These are phyloP conservation scores for Excoecaria cochinchinensis DNA, from an alignment of 345 rosid species.

Conservation along the genomic window DNA sequence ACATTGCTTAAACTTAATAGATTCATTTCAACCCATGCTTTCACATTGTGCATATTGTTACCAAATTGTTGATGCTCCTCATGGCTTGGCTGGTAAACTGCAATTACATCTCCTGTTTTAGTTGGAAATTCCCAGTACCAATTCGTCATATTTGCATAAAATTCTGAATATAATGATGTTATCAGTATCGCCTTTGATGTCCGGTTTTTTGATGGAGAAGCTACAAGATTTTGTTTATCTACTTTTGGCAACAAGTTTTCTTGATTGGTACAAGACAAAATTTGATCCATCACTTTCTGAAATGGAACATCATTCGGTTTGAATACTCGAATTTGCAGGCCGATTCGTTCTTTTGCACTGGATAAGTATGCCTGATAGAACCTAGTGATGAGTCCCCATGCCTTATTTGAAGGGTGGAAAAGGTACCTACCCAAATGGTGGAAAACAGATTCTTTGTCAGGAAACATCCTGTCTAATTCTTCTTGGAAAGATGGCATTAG, in stretches of 20 bases:
- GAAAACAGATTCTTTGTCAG: conserved; percentile 23
- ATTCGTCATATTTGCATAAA: conserved; percentile 7
- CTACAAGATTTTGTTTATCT: neutral
- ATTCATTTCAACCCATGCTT: conserved; percentile 28
- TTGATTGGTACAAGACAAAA: conserved; percentile 3
- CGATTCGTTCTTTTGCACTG: conserved; percentile 11
- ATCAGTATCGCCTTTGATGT: conserved; percentile 14
- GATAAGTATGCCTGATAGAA: conserved; percentile 19
- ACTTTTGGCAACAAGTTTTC: conserved; percentile 16
- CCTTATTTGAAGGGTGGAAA: conserved; percentile 27
- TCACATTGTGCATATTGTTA: conserved; percentile 16
- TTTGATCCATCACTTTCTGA: conserved; percentile 10
- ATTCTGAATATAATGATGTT: conserved; percentile 16
- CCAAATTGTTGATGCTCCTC: conserved; percentile 18
- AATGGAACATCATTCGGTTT: neutral
- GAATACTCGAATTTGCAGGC: conserved; percentile 17
- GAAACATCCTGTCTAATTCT: conserved; percentile 18
- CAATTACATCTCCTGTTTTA: conserved; percentile 12
- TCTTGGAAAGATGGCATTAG: conserved; percentile 17
- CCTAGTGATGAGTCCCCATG: conserved; percentile 28
- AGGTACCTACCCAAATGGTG: conserved; percentile 25
- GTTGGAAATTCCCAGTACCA: conserved; percentile 21
- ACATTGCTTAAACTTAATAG: conserved; percentile 25
- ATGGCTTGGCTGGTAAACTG: conserved; percentile 24
- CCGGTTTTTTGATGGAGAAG: neutral